Evolutionary conservation across 176 grass and related monocot genomes (phyloP).

Genomic region (sorghum (Sorghum bicolor)): DNA sequence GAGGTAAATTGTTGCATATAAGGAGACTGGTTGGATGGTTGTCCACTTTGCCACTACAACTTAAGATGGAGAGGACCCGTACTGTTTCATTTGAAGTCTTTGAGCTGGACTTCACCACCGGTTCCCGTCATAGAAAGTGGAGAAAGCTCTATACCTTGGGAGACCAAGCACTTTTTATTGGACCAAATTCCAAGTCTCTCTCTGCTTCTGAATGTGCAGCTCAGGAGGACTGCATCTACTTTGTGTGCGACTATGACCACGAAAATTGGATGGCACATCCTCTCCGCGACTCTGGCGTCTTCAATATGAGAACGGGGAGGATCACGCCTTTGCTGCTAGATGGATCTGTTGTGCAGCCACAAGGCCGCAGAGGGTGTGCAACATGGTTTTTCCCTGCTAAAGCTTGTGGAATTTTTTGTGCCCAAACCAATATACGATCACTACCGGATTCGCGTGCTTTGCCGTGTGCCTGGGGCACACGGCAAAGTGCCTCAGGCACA

Average conservation of each 20-base stretch:
- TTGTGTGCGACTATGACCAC: not conserved
- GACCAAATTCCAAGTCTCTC: not conserved
- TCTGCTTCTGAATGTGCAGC: not conserved
- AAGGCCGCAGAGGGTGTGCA: too few relatives aligned
- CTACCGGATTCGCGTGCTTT: too few relatives aligned
- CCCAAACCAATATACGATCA: too few relatives aligned
- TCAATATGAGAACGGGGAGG: not conserved
- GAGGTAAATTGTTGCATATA: not conserved
- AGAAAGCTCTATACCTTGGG: not conserved
- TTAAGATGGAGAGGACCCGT: too few relatives aligned
- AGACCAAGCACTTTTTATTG: slow-evolving; percentile 1
- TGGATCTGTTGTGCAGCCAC: too few relatives aligned
- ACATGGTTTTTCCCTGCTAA: too few relatives aligned
- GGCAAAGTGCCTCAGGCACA: too few relatives aligned
- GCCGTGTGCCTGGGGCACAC: too few relatives aligned
- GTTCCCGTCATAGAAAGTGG: not conserved
- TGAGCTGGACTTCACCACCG: not conserved
- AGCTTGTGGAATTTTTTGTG: too few relatives aligned
- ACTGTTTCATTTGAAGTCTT: not conserved
- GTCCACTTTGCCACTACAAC: too few relatives aligned
- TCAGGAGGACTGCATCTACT: slow-evolving; percentile 25
- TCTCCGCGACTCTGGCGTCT: not conserved
- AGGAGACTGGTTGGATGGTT: not conserved
- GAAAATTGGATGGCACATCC: not conserved
- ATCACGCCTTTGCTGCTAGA: not conserved